Evolutionary conservation across 140 eudicot species (phyloP), one percentile per base, ranked within the genome.

Genomic region (Bidens hawaiensis): DNA sequence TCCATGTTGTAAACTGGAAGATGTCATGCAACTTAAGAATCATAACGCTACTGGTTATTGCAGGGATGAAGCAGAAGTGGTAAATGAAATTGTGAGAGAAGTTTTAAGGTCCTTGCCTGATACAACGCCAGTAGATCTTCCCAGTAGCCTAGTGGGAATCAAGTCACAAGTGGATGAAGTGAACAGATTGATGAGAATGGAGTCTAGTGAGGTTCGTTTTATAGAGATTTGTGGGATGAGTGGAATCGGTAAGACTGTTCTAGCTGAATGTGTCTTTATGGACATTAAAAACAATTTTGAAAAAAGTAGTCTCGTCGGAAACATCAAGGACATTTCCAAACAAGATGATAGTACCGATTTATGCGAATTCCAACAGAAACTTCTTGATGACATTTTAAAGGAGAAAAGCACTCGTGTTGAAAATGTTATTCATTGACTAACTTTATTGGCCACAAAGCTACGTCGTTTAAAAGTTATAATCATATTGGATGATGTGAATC

Each of bases 201-300:
- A 64, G 10, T 55, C 51, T 28, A n/a, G 7, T 43, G 72, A 64
- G 0, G 54, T 73, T 73, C 59, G 1, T 21, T 34, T 51, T 2
- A 42, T 71, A 25, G 70, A 64, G 76, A 41, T 71, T 27, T 71
- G 65, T 23, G 73, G 78, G 52, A 56, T 73, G 67, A 73, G 78
- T 47, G 78, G 78, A 31, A 43, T 72, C 0, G 66, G 67, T 8
- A 72, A 72, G 58, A 72, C 67, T 9, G 64, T 61, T n/a, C 14
- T 73, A 17, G 78, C 78, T 15, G 43, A 24, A 57, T 62, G 8
- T 24, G 71, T 65, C 13, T 73, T n/a, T 57, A n/a, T 56, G 0
- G 3, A 0, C 5, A 65, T 73, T 15, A 40, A 11, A 60, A 23
- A 36, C 14, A 21, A 24, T 10, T 73, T 73, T 18, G 21, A 65